Evolutionary conservation across 768 basidiomycete species (phyloP).

Genomic region (Panellus pusillus): DNA sequence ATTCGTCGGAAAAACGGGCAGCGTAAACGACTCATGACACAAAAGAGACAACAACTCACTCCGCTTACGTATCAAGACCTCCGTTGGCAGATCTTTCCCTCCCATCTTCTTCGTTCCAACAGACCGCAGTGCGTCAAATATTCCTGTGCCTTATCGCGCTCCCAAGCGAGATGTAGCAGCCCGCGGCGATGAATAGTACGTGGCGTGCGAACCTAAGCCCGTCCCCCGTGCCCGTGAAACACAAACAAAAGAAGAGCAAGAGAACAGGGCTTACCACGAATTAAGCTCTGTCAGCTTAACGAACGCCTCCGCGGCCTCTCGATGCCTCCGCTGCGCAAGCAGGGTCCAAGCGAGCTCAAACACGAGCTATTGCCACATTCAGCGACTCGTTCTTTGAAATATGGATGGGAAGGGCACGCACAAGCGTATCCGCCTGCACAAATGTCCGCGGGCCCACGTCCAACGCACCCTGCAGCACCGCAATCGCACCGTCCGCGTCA

Average conservation of each 20-base stretch:
- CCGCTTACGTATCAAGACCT: slow-evolving; percentile 77
- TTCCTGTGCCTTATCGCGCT: slow-evolving; percentile 57
- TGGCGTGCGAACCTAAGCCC: slow-evolving; percentile 66
- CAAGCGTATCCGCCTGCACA: slow-evolving; percentile 71
- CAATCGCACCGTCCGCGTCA: slow-evolving; percentile 65
- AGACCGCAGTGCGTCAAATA: slow-evolving; percentile 62
- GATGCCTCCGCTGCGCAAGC: slow-evolving; percentile 60
- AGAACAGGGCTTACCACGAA: slow-evolving; percentile 50
- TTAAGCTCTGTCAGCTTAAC: slow-evolving; percentile 65
- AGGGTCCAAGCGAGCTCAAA: slow-evolving; percentile 82
- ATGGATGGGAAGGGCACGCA: slow-evolving; percentile 30
- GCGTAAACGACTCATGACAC: too few species aligned
- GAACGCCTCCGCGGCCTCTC: slow-evolving; percentile 69
- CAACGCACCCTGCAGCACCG: slow-evolving; percentile 58
- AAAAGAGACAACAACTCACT: slow-evolving; percentile 37
- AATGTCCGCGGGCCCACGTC: slow-evolving; percentile 49
- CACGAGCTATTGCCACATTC: slow-evolving; percentile 44
- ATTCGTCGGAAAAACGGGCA: background rate
- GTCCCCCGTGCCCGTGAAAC: background rate
- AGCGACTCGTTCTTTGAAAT: background rate
- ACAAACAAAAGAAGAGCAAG: background rate
- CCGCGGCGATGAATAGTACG: slow-evolving; percentile 80
- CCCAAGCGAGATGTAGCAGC: slow-evolving; percentile 61
- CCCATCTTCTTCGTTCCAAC: slow-evolving; percentile 55
- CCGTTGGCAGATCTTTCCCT: slow-evolving; percentile 72